phyloP scores from a whole-genome alignment of 2,329 filamentous ascomycete species.

The Xylariaceae sp. region DNA sequence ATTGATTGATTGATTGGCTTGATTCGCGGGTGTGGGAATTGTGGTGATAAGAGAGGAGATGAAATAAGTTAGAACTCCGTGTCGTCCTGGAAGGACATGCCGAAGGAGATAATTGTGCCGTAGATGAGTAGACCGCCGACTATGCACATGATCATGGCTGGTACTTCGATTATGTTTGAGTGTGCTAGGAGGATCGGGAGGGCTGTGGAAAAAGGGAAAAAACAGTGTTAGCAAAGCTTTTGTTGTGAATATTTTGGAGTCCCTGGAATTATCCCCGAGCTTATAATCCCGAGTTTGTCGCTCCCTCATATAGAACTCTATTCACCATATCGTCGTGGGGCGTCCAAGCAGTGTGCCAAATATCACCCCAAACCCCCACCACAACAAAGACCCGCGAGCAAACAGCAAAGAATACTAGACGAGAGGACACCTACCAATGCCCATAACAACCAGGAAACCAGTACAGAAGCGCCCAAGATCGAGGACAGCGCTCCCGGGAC shows the following conservation, averaged over 20 bases:
- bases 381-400: neutral
- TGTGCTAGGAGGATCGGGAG: conserved; percentile 85
- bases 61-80: conserved; percentile 68
- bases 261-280: too few relatives aligned
- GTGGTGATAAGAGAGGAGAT: neutral
- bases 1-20: too few relatives aligned
- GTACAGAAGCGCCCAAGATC: conserved; percentile 93
- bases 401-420: neutral
- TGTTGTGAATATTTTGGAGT: neutral
- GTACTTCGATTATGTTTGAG: conserved; percentile 70
- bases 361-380: neutral
- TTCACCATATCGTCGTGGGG: neutral
- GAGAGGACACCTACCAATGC: conserved; percentile 65
- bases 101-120: conserved; percentile 95
- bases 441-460: conserved; percentile 95
- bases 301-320: neutral
- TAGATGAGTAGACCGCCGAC: conserved; percentile 91
- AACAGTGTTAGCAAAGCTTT: conserved; percentile 5
- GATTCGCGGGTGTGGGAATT: too few relatives aligned
- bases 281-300: too few relatives aligned
- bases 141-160: conserved; percentile 94
- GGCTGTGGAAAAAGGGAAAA: conserved; percentile 47
- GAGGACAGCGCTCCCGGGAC: conserved; percentile 73
- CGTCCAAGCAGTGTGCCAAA: neutral
- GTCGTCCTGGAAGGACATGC: conserved; percentile 97